Evolutionary conservation across 192 early-diverging fungal species (phyloP).

Genomic region (Podila verticillata): DNA sequence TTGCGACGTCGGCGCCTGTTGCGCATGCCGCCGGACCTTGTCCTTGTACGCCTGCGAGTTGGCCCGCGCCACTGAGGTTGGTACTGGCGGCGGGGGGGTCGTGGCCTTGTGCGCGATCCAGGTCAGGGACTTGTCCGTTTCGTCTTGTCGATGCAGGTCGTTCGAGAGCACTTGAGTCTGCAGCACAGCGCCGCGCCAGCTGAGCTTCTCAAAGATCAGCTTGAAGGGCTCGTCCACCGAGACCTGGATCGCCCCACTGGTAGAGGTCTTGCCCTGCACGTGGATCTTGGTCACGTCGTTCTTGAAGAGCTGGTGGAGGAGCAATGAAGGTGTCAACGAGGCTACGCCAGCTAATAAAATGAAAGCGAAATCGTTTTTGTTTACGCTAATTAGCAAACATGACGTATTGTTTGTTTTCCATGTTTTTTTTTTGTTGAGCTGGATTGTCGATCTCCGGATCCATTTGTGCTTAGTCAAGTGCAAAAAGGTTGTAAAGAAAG

Average conservation of each 20-base stretch:
- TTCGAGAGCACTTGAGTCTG: slow-evolving; percentile 33
- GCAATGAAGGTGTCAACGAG: slow-evolving; percentile 23
- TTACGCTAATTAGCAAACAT: not conserved
- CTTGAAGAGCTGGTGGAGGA: slow-evolving; percentile 33
- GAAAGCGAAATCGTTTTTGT: not conserved
- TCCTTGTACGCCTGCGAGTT: not conserved
- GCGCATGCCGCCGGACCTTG: not conserved
- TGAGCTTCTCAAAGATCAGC: slow-evolving; percentile 37
- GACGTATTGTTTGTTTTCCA: not conserved
- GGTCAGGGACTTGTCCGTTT: slow-evolving; percentile 23
- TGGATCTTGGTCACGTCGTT: slow-evolving; percentile 51
- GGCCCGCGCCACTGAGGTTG: not conserved
- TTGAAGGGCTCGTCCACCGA: slow-evolving; percentile 27
- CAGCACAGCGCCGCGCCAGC: slow-evolving; percentile 33
- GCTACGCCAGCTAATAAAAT: slow-evolving; percentile 19
- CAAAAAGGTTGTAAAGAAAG: not conserved
- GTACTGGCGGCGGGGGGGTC: not conserved
- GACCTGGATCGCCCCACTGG: slow-evolving; percentile 18
- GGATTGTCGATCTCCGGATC: too few relatives aligned
- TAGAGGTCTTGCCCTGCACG: slow-evolving; percentile 34
- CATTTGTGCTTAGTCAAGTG: not conserved
- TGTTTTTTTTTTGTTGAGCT: not conserved
- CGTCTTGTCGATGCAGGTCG: slow-evolving; percentile 17
- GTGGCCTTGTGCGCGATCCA: slow-evolving; percentile 22
- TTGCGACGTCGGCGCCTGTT: not conserved